Percentiles rank a stretch among this genome's conserved stretches.
These are phyloP conservation scores for Huntiella moniliformis DNA, from an alignment of 2,329 filamentous ascomycete species.

Conservation along the genomic window DNA sequence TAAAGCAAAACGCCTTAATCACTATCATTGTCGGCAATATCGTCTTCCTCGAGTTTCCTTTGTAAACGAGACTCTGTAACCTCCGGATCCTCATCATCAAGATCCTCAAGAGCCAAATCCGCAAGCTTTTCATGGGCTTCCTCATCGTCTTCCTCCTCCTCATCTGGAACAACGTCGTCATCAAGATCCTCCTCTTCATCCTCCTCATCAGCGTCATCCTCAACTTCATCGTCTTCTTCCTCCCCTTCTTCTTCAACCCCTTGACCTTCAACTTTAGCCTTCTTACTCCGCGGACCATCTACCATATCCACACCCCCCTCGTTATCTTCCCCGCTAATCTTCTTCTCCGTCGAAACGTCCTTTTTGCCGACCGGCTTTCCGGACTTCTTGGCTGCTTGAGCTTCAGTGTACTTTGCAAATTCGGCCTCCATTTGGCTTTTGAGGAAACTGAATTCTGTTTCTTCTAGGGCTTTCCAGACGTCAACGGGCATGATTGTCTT, in stretches of 20 bases:
- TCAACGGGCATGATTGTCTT: constrained; percentile 63
- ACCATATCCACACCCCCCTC: constrained; percentile 19
- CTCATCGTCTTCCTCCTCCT: constrained; percentile 22
- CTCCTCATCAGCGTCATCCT: constrained; percentile 19
- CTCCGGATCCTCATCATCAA: constrained; percentile 28
- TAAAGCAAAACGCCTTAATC: constrained; percentile 21
- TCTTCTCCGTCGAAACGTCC: constrained; percentile 28
- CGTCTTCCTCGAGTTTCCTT: constrained; percentile 37
- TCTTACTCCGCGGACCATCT: constrained; percentile 18
- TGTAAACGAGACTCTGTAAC: constrained; percentile 30
- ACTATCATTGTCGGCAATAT: constrained; percentile 42
- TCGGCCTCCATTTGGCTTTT: constrained; percentile 51
- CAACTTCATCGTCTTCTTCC: constrained; percentile 20
- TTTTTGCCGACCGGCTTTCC: constrained; percentile 50
- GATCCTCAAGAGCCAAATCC: constrained; percentile 25
- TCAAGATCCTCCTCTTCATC: constrained; percentile 27
- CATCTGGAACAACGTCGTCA: constrained; percentile 29
- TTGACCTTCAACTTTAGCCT: constrained; percentile 28
- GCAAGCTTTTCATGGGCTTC: constrained; percentile 27
- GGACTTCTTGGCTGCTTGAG: constrained; percentile 56
- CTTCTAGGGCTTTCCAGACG: constrained; percentile 59
- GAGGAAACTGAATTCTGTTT: constrained; percentile 59
- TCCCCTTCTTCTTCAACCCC: constrained; percentile 19
- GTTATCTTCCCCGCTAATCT: constrained; percentile 19
- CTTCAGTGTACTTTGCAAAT: constrained; percentile 56